Percentiles rank a stretch among this genome's conserved stretches.
Evolutionary conservation across 305 asterid species (phyloP).

Genomic region (Fraxinus baroniana): DNA sequence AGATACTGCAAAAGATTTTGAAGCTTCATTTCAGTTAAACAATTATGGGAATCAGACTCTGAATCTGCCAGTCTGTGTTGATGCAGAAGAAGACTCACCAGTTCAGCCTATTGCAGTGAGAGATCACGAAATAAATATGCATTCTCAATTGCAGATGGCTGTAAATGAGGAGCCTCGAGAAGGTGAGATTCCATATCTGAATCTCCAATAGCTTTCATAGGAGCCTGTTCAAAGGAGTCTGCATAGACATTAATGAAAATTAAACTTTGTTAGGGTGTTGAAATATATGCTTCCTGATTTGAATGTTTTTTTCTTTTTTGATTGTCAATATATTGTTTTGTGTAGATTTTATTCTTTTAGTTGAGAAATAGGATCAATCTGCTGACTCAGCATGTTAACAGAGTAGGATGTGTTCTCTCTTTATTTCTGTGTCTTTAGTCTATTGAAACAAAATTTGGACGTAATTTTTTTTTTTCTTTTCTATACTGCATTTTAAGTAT

Average conservation of each 20-base stretch:
- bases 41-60: slow-evolving; percentile 17
- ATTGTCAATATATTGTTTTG: slow-evolving; percentile 6
- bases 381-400: not conserved
- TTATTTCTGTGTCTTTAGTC: slow-evolving; percentile 2
- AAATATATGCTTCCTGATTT: slow-evolving; percentile 15
- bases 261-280: slow-evolving; percentile 12
- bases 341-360: not conserved
- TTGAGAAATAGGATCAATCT: slow-evolving; percentile 3
- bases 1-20: slow-evolving; percentile 36
- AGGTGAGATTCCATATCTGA: slow-evolving; percentile 17
- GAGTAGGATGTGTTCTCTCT: not conserved
- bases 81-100: slow-evolving; percentile 35
- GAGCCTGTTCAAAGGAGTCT: slow-evolving; percentile 12
- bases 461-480: not conserved
- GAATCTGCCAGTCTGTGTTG: slow-evolving; percentile 22
- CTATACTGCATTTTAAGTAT: slow-evolving; percentile 4
- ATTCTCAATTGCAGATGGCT: slow-evolving; percentile 21
- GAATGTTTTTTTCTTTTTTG: slow-evolving; percentile 15
- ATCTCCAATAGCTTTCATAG: slow-evolving; percentile 15
- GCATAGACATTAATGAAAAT: not conserved
- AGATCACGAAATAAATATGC: slow-evolving; percentile 30
- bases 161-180: slow-evolving; percentile 27
- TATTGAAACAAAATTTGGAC: slow-evolving; percentile 17
- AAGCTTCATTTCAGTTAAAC: slow-evolving; percentile 22
- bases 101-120: slow-evolving; percentile 33